A percentile compares a stretch with the other conserved stretches of the same genome.
Conservation (phyloP, 2,329 filamentous ascomycete genomes). For the Coniella vitis region DNA sequence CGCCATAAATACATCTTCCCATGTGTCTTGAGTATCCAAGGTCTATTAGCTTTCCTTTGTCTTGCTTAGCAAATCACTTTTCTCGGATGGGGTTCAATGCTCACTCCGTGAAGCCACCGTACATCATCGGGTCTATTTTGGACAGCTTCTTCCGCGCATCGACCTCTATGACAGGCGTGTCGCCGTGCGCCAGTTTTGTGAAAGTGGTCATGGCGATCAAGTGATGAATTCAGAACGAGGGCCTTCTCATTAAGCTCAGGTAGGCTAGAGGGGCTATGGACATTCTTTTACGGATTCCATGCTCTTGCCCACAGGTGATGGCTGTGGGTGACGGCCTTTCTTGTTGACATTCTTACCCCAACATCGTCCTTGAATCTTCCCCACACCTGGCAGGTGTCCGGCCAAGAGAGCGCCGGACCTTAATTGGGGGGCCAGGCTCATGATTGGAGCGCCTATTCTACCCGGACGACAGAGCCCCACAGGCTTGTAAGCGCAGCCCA, state of each 20-base stretch:
- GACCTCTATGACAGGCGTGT: slow-evolving; percentile 58
- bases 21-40: slow-evolving; percentile 55
- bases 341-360: slow-evolving; percentile 1
- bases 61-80: background rate
- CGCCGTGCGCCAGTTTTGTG: slow-evolving; percentile 56
- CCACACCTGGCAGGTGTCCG: background rate
- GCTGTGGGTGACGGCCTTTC: background rate
- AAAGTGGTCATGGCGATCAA: slow-evolving; percentile 60
- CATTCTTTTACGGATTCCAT: background rate
- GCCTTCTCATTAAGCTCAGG: background rate
- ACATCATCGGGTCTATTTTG: slow-evolving; percentile 73
- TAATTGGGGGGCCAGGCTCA: background rate
- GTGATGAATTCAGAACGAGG: background rate
- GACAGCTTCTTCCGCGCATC: slow-evolving; percentile 59
- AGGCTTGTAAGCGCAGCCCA: background rate
- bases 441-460: slow-evolving; percentile 15
- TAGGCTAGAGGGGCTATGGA: background rate
- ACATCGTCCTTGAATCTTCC: slow-evolving; percentile 4
- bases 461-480: slow-evolving; percentile 6
- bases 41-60: background rate
- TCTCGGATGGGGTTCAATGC: slow-evolving; percentile 20
- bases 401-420: background rate
- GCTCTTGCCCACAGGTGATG: background rate
- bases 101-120: slow-evolving; percentile 79
- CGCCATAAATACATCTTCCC: slow-evolving; percentile 83